Conservation (phyloP, 2,329 filamentous ascomycete genomes). For the Bimuria novae-zelandiae region DNA sequence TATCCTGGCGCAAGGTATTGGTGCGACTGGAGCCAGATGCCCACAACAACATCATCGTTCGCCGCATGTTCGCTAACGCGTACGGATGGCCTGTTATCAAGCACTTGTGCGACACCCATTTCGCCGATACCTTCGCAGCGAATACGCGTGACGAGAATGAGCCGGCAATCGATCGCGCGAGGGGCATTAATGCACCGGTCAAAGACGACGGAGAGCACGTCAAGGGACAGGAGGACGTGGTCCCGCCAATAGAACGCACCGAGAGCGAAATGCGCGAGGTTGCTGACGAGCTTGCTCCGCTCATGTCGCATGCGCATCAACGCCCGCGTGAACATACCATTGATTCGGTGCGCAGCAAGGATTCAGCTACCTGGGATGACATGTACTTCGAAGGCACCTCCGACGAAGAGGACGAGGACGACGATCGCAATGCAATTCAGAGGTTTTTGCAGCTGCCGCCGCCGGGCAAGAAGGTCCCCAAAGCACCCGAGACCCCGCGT, state of each 20-base stretch:
- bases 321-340: conserved; percentile 29
- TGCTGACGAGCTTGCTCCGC: conserved; percentile 45
- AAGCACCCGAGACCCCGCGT: conserved; percentile 22
- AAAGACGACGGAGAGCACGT: conserved; percentile 70
- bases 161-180: conserved; percentile 69
- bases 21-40: conserved; percentile 95
- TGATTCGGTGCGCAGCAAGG: conserved; percentile 40
- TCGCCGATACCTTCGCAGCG: conserved; percentile 73
- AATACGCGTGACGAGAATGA: conserved; percentile 70
- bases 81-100: conserved; percentile 97
- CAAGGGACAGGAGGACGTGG: conserved; percentile 49
- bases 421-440: conserved; percentile 44
- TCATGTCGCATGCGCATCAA: conserved; percentile 27
- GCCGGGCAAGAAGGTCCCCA: conserved; percentile 22
- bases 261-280: conserved; percentile 56
- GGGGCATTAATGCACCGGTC: conserved; percentile 60
- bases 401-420: conserved; percentile 52
- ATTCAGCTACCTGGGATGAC: conserved; percentile 55
- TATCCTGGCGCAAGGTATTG: conserved; percentile 96
- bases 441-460: conserved; percentile 39
- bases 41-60: conserved; percentile 97
- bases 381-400: conserved; percentile 54
- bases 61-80: conserved; percentile 94
- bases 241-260: conserved; percentile 47
- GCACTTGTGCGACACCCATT: conserved; percentile 93